Conservation (phyloP, 225 moss, liverwort and hornwort genomes). For the Polytrichum formosum region DNA sequence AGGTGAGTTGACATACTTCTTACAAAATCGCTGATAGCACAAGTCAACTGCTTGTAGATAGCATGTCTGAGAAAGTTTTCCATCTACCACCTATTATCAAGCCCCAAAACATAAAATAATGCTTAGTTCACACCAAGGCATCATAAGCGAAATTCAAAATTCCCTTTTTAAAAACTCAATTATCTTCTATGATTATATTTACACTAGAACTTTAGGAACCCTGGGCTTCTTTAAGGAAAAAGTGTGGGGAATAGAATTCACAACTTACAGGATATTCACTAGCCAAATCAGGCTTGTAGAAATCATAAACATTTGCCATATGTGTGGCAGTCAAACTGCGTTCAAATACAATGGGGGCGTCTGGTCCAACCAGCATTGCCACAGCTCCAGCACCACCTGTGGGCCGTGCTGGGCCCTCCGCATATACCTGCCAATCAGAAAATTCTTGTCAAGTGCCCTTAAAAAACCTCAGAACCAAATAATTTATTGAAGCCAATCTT, state of each 20-base stretch:
- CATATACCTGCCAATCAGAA: conserved; percentile 51
- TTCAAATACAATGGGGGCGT: conserved; percentile 88
- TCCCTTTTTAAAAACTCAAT: too few species aligned
- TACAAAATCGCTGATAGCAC: conserved; percentile 77
- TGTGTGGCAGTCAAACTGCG: conserved; percentile 74
- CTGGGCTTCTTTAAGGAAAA: background rate
- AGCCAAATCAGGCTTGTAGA: conserved; percentile 90
- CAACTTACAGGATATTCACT: conserved; percentile 86
- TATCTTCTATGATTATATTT: too few species aligned
- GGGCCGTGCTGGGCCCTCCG: conserved; percentile 75
- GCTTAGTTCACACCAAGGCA: too few species aligned
- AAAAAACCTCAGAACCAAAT: too few species aligned
- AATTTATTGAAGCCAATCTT: too few species aligned
- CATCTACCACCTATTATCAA: conserved; percentile 75
- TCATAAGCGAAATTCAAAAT: too few species aligned
- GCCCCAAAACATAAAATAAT: background rate
- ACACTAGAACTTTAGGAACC: too few species aligned
- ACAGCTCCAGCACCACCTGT: conserved; percentile 86
- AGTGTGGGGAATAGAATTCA: background rate
- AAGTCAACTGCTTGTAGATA: conserved; percentile 88
- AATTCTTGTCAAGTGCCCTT: too few species aligned
- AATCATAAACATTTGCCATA: conserved; percentile 92
- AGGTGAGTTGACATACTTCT: conserved; percentile 49
- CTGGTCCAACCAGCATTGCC: conserved; percentile 89
- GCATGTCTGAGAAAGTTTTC: conserved; percentile 83